Evolutionary conservation across 108 stramenopile species (phyloP).

Genomic region (Fragilariopsis cylindrus): DNA sequence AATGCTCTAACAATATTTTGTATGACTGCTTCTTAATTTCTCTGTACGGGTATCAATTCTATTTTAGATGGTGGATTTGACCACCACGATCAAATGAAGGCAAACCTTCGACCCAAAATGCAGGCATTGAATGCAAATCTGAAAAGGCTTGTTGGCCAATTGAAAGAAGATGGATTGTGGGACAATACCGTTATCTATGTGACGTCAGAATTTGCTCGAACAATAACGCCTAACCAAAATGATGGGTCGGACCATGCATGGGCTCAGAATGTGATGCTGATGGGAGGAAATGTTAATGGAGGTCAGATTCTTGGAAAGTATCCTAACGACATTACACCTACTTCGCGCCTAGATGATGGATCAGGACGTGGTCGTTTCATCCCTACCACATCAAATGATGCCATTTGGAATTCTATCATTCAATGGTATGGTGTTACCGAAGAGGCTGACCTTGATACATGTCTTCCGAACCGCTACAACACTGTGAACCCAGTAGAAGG

Average conservation of each 20-base stretch:
- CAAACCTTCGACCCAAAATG: conserved; percentile 22
- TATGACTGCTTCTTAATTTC: no score
- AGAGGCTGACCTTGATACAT: conserved; percentile 25
- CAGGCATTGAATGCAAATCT: conserved; percentile 22
- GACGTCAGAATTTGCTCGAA: conserved; percentile 68
- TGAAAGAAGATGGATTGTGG: conserved; percentile 55
- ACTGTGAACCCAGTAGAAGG: not conserved
- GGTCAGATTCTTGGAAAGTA: conserved; percentile 59
- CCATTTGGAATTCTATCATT: conserved; percentile 42
- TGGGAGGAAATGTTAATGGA: conserved; percentile 58
- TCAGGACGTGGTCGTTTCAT: not conserved
- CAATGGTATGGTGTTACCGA: conserved; percentile 34
- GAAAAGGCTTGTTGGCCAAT: conserved; percentile 48
- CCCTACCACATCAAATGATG: conserved; percentile 33
- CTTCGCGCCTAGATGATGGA: conserved; percentile 24
- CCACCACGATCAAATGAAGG: conserved; percentile 41
- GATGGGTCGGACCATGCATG: conserved; percentile 76
- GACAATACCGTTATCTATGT: conserved; percentile 55
- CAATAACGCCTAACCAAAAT: conserved; percentile 67
- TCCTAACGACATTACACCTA: conserved; percentile 48
- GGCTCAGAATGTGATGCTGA: conserved; percentile 55
- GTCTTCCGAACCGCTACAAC: conserved; percentile 33
- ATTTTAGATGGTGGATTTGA: conserved; percentile 57
- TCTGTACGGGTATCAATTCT: no score
- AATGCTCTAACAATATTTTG: not conserved